Percentiles rank a stretch among this genome's conserved stretches.
These are phyloP conservation scores for Fomes fomentarius DNA, from an alignment of 1,284 basidiomycete species.

Conservation along the genomic window DNA sequence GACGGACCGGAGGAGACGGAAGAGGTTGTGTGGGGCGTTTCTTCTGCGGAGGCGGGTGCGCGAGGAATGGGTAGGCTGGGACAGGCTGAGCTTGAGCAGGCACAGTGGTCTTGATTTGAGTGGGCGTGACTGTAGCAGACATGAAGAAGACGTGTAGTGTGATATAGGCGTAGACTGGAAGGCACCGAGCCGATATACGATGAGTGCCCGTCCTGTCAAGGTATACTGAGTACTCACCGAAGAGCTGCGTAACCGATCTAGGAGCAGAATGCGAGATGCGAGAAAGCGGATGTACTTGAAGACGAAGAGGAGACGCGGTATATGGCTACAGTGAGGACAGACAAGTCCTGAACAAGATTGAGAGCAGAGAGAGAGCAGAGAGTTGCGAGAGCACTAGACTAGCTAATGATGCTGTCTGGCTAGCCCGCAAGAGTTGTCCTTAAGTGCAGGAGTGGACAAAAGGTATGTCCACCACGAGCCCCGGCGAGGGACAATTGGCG, in stretches of 20 bases:
- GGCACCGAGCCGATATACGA: background rate
- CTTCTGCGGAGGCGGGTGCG: slow-evolving; percentile 37
- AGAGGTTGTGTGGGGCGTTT: slow-evolving; percentile 36
- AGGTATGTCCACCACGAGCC: slow-evolving; percentile 24
- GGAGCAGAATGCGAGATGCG: background rate
- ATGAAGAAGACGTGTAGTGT: slow-evolving; percentile 19
- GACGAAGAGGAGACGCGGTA: slow-evolving; percentile 15
- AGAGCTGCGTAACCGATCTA: slow-evolving; percentile 5
- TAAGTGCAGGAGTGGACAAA: slow-evolving; percentile 27
- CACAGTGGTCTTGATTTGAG: slow-evolving; percentile 6
- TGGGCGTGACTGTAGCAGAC: slow-evolving; percentile 21
- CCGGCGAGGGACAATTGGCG: slow-evolving; percentile 30
- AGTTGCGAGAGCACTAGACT: slow-evolving; percentile 27
- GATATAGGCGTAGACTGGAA: background rate
- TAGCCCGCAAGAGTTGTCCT: slow-evolving; percentile 14
- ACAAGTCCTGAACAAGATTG: slow-evolving; percentile 7
- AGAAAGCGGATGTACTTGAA: slow-evolving; percentile 5
- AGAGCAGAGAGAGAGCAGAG: slow-evolving; percentile 4
- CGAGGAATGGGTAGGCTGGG: slow-evolving; percentile 35
- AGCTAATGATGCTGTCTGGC: slow-evolving; percentile 27
- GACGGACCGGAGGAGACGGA: slow-evolving; percentile 32
- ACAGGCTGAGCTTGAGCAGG: slow-evolving; percentile 15
- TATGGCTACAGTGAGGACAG: slow-evolving; percentile 24
- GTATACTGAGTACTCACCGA: slow-evolving; percentile 9
- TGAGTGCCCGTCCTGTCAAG: background rate